Evolutionary conservation across 768 basidiomycete species (phyloP), one percentile per base, ranked within the genome.

Genomic region (Russula virescens): DNA sequence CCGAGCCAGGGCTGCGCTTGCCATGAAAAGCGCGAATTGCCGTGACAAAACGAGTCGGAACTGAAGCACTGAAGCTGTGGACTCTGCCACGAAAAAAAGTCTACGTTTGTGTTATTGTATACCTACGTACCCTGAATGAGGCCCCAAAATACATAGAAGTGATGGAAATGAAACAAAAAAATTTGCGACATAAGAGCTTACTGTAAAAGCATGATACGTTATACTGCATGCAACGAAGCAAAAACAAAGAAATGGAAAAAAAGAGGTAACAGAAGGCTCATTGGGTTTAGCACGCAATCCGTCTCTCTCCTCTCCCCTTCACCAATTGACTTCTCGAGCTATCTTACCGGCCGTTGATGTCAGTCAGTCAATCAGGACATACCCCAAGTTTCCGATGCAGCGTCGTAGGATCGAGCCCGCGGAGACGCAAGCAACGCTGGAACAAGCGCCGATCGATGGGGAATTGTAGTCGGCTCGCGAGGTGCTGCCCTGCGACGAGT

Each of bases 401-500:
- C 62, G 75, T 79, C 28, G 81, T 79, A 14, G 76, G 65, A 64
- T 87, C 83, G 63, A 90, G 74, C 38, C 86, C 88, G 19, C 87
- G 81, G 51, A 93, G 75, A 63, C 83, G 80, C 55, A 91, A 75
- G 71, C 90, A 91, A 64, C 79, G 81, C 72, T 89, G 86, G 75
- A 88, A 89, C 51, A 90, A 73, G 73, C 83, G 88, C 75, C 85
- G 87, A 73, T 93, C 89, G 40, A 86, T 75, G 31, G 82, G 79
- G 66, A 83, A 87, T 43, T 88, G 82, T 31, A 91, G 79, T 28
- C 82, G 82, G 61, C 86, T 84, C 2, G 91, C 88, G 11, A 91
- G 81, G 68, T 93, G 91, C 70, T 93, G 91, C 2, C 89, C 89
- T 11, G 87, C 84, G 9, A 93, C 89, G 58, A 93, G 75, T 8